Base-by-base conservation (phyloP, 108 stramenopile genomes). In the Mediolabrus comicus region DNA sequence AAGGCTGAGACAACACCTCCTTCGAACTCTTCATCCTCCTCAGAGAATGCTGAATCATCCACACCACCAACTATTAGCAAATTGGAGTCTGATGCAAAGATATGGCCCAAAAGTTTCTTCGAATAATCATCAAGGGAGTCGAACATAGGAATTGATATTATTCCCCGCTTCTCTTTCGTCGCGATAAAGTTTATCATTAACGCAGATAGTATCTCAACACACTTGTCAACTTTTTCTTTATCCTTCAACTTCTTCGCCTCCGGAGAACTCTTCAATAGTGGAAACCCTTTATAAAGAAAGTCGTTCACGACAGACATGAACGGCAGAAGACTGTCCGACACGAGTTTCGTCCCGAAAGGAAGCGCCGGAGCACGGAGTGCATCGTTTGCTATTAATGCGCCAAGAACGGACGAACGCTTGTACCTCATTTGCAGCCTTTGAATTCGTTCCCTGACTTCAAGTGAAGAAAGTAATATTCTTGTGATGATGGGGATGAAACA, bases 401-500 rank as follows among this genome's bases (percentile, higher is more conserved):
- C 43, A 26, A 69, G 68, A 12, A 53, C 43, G 24, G 68, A 65
- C 26, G 68, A 65, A 38, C 27, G 62, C 68, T 63, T 69, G 17
- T 22, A 30, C 8, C 43, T 25, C 16, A 14, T 51, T 17, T 69
- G 62, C 11, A 69, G 41, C 17, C 31, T 63, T 24, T 63, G 43
- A 17, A 69, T 22, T 51, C 68, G 53, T 29, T 69, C 17, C 19
- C 62, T 64, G 41, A 62, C 27, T 52, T 49, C 61, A 14, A 1
- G n/a, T 3, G 39, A 63, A 22, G 68, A 65, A n/a, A 65, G 26
- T n/a, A 69, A 11, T 22, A 65, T 62, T 36, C 27, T 69, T n/a
- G 68, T 65, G 14, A 69, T 62, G 43, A 69, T 69, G 43, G 68
- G 68, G 19, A 69, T 51, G 30, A 63, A 69, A 41, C 61, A 69